Base-by-base conservation (phyloP, 148 eudicot genomes). In the Spergularia bocconei region DNA sequence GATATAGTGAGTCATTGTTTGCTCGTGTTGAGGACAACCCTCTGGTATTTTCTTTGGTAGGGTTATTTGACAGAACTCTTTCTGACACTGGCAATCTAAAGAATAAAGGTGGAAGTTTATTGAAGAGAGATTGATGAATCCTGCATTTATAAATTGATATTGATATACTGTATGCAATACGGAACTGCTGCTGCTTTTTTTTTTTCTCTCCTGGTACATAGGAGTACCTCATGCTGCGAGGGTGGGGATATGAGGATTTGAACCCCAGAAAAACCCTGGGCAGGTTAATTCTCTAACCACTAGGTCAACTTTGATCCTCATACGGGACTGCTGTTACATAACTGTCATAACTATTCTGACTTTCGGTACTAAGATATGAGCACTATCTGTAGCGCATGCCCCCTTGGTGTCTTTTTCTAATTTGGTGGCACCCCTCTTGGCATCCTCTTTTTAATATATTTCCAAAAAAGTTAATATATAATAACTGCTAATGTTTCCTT, bases 31-130 rank as follows among this genome's bases (percentile, higher is more conserved):
- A 67, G 38, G 56, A 66, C 23, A 41, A 53, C 52, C 53, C 41
- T 52, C 44, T 66, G 23, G 21, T 44, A 65, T 7, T n/a, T 51
- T 65, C 13, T 65, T 65, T 19, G 51, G 33, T 72, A 58, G 33
- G 65, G 19, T 19, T 56, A 72, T 41, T 58, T 57, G 39, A 59
- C 48, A 44, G 16, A 21, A 29, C 13, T 63, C 52, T 17, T 54
- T 63, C 36, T 74, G 61, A 33, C 52, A 64, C 29, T 19, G 13
- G 69, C 69, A 65, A 65, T 65, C 69, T 10, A n/a, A 10, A 44
- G 53, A 19, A 44, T 67, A 54, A 67, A 44, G 10, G 48, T 44
- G 55, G 47, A 33, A 63, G 51, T 20, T 23, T 55, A 36, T 41
- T 20, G 36, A 72, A 38, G 29, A 13, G 54, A 39, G 19, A 44